Evolutionary conservation across 2,329 filamentous ascomycete species (phyloP).

Genomic region (Penicillium sp.): DNA sequence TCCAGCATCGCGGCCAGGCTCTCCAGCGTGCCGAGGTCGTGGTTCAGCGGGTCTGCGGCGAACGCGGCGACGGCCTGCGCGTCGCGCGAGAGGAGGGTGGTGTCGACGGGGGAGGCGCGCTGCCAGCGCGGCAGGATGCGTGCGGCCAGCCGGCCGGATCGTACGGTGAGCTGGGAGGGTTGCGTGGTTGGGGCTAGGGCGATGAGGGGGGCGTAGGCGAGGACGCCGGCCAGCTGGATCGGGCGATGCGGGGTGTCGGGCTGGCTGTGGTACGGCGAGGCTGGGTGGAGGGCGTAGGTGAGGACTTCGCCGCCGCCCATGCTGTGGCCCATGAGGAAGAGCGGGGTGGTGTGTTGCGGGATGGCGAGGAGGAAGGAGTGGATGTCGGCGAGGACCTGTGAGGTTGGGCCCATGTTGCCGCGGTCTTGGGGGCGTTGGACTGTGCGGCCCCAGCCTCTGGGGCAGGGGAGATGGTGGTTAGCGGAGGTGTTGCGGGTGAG

Average conservation of each 20-base stretch:
- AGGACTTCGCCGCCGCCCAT: slow-evolving; percentile 84
- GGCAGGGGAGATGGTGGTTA: too few species aligned
- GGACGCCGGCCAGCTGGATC: slow-evolving; percentile 66
- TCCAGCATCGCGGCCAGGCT: slow-evolving; percentile 75
- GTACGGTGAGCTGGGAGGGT: slow-evolving; percentile 63
- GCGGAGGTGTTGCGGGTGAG: too few species aligned
- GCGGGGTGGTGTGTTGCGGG: slow-evolving; percentile 42
- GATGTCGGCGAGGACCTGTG: slow-evolving; percentile 71
- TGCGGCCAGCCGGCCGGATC: slow-evolving; percentile 64
- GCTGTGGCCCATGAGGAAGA: slow-evolving; percentile 86
- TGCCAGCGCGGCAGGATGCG: slow-evolving; percentile 66
- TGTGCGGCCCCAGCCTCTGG: slow-evolving; percentile 78
- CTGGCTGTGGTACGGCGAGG: slow-evolving; percentile 43
- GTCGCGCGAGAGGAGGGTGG: slow-evolving; percentile 66
- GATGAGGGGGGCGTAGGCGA: slow-evolving; percentile 77
- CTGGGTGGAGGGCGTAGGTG: slow-evolving; percentile 51
- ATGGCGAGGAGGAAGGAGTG: slow-evolving; percentile 68
- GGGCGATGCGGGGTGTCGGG: too few species aligned
- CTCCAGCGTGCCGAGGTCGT: slow-evolving; percentile 83
- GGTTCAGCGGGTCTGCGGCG: slow-evolving; percentile 66
- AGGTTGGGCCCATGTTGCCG: slow-evolving; percentile 72
- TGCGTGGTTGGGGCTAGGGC: slow-evolving; percentile 64
- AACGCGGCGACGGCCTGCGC: slow-evolving; percentile 60
- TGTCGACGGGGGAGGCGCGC: slow-evolving; percentile 63
- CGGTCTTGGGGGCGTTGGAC: slow-evolving; percentile 60